Base-by-base conservation (phyloP, 2,329 filamentous ascomycete genomes). In the Tympanopsis confertula region DNA sequence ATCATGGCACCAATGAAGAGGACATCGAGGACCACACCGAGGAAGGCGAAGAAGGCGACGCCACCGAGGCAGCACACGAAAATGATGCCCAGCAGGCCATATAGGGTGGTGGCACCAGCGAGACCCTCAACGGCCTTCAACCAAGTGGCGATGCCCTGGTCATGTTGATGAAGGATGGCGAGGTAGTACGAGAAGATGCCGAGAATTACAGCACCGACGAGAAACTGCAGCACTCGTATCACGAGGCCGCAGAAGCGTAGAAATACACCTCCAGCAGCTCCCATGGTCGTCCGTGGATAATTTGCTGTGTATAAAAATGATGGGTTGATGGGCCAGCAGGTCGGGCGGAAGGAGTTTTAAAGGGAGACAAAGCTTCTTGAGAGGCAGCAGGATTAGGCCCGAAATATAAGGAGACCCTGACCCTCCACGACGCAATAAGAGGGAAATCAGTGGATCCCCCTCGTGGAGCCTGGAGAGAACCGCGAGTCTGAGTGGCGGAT, bases 161-260 rank as follows among this genome's bases (percentile, higher is more conserved):
- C 45, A 52, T 78, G 68, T 42, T 73, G 63, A 22, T 68, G 56
- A 13, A 79, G 66, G 10, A 74, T 66, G 3, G 75, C 66, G 19
- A 85, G 67, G 63, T 76, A 84, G 59, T 81, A 84, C 36, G 69
- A 71, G 62, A 77, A 78, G 47, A 79, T 72, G 42, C 69, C 76
- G 28, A 84, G 65, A 36, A 82, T 69, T 42, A 83, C 66, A 26
- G 30, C 30, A 18, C 12, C 15, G 17, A 12, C 30, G 30, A 33
- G 30, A 7, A 33, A 17, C 30, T 33, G 30, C 30, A 33, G 30
- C 30, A 33, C 30, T 13, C 30, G 30, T 7, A 33, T 33, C 10
- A 15, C 15, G 12, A 33, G 15, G 30, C 15, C 17, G 30, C 10
- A 33, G 17, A 33, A 33, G 30, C 30, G 30, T 7, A 33, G 30